Percentiles rank a stretch among this genome's conserved stretches.
phyloP scores from a whole-genome alignment of 2,329 filamentous ascomycete genomes.

The Clonostachys byssicola region DNA sequence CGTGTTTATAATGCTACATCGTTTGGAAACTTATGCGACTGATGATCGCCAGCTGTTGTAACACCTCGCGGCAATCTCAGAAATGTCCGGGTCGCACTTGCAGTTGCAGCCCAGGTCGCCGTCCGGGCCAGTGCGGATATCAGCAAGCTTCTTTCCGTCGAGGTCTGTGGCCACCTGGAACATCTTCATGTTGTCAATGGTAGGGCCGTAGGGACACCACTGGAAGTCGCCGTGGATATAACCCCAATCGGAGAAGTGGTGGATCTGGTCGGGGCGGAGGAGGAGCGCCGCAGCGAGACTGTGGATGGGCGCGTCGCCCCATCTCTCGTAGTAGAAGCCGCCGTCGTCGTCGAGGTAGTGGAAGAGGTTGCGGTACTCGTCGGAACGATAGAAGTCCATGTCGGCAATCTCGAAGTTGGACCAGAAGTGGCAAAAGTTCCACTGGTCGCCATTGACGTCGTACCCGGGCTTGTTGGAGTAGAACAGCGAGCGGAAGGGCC shows the following conservation, averaged over 20 bases:
- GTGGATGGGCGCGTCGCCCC: slow-evolving; percentile 39
- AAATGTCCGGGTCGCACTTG: slow-evolving; percentile 3
- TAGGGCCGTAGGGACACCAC: slow-evolving; percentile 15
- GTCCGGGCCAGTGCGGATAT: neutral
- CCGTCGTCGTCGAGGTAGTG: slow-evolving; percentile 31
- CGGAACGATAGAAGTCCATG: slow-evolving; percentile 36
- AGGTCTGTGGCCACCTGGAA: slow-evolving; percentile 2
- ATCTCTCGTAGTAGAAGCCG: slow-evolving; percentile 38
- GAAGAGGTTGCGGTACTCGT: slow-evolving; percentile 33
- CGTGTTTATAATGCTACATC: no score
- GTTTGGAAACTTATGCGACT: no score
- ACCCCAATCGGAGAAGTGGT: slow-evolving; percentile 38
- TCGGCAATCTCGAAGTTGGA: slow-evolving; percentile 43
- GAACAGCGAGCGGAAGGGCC: slow-evolving; percentile 30
- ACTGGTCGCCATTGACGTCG: slow-evolving; percentile 23
- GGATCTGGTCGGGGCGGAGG: slow-evolving; percentile 28
- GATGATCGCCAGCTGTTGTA: neutral
- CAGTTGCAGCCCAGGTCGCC: slow-evolving; percentile 6
- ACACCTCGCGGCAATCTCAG: slow-evolving; percentile 1
- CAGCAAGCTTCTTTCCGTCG: neutral
- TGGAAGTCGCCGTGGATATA: slow-evolving; percentile 29
- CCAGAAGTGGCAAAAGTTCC: slow-evolving; percentile 42
- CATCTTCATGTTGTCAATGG: slow-evolving; percentile 1
- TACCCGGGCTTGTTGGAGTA: slow-evolving; percentile 26
- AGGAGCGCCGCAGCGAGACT: slow-evolving; percentile 36